Percentiles rank a stretch among this genome's conserved stretches.
Conservation (phyloP, 2,329 filamentous ascomycete species). For the Aspergillus fumigatus region DNA sequence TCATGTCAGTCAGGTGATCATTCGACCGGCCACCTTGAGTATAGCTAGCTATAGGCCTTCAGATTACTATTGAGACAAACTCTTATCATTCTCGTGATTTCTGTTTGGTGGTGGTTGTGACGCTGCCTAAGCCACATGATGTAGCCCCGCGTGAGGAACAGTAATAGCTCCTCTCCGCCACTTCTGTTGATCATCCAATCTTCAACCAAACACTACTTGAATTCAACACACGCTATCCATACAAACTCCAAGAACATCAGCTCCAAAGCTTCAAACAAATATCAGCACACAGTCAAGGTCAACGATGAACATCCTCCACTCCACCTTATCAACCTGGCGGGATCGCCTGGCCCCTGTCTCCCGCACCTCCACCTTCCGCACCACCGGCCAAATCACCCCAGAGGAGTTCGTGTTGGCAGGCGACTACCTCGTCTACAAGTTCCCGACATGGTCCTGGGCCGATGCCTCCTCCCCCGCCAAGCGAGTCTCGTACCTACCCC, state of each 20-base stretch:
- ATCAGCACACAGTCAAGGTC: background rate
- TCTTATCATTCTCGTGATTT: background rate
- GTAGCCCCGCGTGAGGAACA: constrained; percentile 11
- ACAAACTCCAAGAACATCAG: background rate
- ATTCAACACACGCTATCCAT: background rate
- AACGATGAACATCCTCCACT: constrained; percentile 84
- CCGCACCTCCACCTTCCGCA: constrained; percentile 88
- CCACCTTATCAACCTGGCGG: constrained; percentile 84
- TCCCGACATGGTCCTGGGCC: constrained; percentile 96
- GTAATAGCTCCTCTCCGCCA: constrained; percentile 1
- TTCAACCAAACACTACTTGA: background rate
- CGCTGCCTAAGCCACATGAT: constrained; percentile 15
- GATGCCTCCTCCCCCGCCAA: constrained; percentile 78
- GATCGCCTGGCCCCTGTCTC: constrained; percentile 86
- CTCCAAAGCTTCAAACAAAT: background rate
- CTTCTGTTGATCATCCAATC: constrained; percentile 2
- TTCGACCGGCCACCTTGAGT: background rate
- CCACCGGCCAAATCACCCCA: constrained; percentile 91
- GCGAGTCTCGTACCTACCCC: constrained; percentile 74
- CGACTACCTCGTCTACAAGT: constrained; percentile 98
- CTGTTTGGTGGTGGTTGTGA: constrained; percentile 3
- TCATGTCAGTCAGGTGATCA: background rate
- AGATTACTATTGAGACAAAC: background rate
- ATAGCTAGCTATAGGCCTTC: background rate
- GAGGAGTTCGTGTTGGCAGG: constrained; percentile 95